Evolutionary conservation across 1,284 basidiomycete species (phyloP).

Genomic region (Phylloporus sp.): DNA sequence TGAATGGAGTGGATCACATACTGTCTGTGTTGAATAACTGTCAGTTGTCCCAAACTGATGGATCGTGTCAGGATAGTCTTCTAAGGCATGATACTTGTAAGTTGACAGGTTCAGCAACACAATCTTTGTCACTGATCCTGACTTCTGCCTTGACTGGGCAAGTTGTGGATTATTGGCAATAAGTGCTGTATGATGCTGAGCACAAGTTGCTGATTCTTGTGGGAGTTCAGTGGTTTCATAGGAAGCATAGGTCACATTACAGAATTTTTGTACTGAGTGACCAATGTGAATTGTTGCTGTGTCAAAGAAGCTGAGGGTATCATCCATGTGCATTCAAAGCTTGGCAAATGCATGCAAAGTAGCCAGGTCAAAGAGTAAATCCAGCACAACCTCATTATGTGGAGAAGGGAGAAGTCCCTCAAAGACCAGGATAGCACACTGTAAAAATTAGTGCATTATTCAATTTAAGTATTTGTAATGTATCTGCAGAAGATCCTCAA

Average conservation of each 20-base stretch:
- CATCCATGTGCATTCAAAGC: constrained; percentile 29
- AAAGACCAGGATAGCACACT: not conserved
- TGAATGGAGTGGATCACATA: not conserved
- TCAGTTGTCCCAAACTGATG: not conserved
- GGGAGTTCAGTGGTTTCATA: not conserved
- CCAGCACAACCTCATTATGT: constrained; percentile 23
- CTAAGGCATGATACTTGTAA: not conserved
- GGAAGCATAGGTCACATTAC: not conserved
- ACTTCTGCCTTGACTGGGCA: too few relatives aligned
- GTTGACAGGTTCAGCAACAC: not conserved
- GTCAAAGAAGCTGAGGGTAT: constrained; percentile 31
- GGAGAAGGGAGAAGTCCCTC: constrained; percentile 29
- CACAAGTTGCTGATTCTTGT: not conserved
- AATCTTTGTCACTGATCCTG: not conserved
- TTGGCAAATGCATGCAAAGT: constrained; percentile 31
- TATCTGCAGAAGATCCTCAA: constrained; percentile 35
- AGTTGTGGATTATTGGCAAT: too few relatives aligned
- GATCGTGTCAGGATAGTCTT: not conserved
- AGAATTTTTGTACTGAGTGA: not conserved
- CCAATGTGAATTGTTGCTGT: not conserved
- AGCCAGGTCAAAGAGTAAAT: constrained; percentile 4
- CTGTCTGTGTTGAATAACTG: not conserved
- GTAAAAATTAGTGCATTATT: too few relatives aligned
- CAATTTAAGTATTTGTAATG: not conserved
- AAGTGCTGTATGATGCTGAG: too few relatives aligned